These are phyloP conservation scores for Calocybe indica DNA, from an alignment of 768 basidiomycete genomes.

Conservation along the genomic window DNA sequence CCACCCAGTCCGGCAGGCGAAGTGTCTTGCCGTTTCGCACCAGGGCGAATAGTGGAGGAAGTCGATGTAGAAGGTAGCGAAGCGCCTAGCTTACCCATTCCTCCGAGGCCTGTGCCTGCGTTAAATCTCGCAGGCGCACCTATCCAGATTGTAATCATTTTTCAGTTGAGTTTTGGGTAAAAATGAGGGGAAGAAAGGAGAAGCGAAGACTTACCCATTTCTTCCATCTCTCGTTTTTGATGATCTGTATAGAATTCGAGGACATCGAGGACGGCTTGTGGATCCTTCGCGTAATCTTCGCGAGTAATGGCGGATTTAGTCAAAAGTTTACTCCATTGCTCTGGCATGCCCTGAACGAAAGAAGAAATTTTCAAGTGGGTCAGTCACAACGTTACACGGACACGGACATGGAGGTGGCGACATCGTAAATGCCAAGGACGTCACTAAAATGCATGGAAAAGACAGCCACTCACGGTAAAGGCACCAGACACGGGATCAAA, in stretches of 20 bases:
- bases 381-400: neutral
- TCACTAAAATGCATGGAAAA: neutral
- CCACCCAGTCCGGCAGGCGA: conserved; percentile 35
- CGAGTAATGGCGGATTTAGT: conserved; percentile 96
- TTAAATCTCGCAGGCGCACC: conserved; percentile 77
- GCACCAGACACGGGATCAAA: conserved; percentile 92
- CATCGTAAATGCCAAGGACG: neutral
- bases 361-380: neutral
- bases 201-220: conserved; percentile 26
- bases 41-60: conserved; percentile 8
- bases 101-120: conserved; percentile 89
- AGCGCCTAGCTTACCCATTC: conserved; percentile 40
- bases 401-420: neutral
- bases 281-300: conserved; percentile 95
- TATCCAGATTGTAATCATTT: conserved; percentile 10
- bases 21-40: conserved; percentile 32
- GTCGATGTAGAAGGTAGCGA: conserved; percentile 18
- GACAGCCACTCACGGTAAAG: conserved; percentile 70
- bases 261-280: conserved; percentile 95
- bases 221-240: conserved; percentile 89
- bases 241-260: conserved; percentile 98
- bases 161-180: conserved; percentile 5
- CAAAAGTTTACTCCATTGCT: conserved; percentile 96
- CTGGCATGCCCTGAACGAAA: conserved; percentile 75
- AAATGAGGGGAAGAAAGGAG: conserved; percentile 14